A percentile compares a stretch with the other conserved stretches of the same genome.
Conservation (phyloP, 2,329 filamentous ascomycete genomes). For the Tolypocladium tundrense region DNA sequence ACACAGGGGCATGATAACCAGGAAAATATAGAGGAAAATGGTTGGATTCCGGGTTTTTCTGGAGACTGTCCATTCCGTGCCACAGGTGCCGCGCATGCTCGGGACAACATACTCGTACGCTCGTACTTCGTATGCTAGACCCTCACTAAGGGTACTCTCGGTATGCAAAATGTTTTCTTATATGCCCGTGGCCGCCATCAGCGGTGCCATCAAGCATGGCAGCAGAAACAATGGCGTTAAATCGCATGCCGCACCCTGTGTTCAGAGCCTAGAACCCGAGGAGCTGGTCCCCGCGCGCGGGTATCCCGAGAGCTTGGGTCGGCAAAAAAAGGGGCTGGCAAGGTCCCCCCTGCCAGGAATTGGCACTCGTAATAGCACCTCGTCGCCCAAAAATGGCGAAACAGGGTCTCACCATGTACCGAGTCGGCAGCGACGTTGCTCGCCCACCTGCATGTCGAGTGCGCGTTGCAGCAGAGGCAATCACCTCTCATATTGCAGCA, state of each 20-base stretch:
- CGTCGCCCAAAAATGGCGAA: background rate
- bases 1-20: background rate
- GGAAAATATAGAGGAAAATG: background rate
- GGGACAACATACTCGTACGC: background rate
- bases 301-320: constrained; percentile 23
- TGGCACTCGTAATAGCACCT: background rate
- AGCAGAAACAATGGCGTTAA: background rate
- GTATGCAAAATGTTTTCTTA: background rate
- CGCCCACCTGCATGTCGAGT: background rate
- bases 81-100: background rate
- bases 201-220: background rate
- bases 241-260: background rate
- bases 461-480: background rate
- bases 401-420: background rate
- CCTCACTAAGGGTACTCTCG: background rate
- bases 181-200: background rate
- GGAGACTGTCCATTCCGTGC: background rate
- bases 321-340: constrained; percentile 20
- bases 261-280: constrained; percentile 10
- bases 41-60: background rate
- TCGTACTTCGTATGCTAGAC: too few species aligned
- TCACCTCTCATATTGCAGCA: background rate
- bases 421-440: background rate
- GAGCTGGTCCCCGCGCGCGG: constrained; percentile 14
- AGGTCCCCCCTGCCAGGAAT: constrained; percentile 14